Evolutionary conservation across 192 early-diverging fungal species (phyloP), one percentile per base, ranked within the genome.

Genomic region (Coemansia sp.): DNA sequence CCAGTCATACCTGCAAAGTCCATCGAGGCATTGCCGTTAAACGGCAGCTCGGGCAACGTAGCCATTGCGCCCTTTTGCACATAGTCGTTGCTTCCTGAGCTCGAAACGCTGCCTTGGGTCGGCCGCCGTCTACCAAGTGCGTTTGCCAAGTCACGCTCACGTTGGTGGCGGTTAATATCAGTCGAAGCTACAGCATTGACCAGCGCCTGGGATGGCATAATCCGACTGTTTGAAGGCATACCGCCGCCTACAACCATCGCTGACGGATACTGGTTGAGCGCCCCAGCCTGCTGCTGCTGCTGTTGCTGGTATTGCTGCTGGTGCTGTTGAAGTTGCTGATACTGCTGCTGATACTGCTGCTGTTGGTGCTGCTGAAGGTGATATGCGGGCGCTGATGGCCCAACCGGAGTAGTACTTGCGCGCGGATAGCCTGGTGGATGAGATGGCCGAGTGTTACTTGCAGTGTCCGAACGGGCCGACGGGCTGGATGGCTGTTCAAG

Each of bases 161-260:
- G 76, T 59, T 79, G 76, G 19, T 55, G 57, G 15, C 66, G 70
- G 59, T 62, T 59, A 17, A 79, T 66, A 12, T 66, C 76, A 4
- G 69, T 40, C 1, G 75, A 40, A 3, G 75, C 70, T n/a, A 68
- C 75, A 0, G 75, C 70, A 37, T 63, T 72, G 34, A 78, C 67
- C 42, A 72, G 66, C 48, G 63, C 70, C 50, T 52, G 63, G 34
- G 69, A 61, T 11, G 75, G 75, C n/a, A 66, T 36, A 31, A 78
- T 68, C 12, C 76, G 61, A 60, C 68, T 73, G 50, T 53, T 44
- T 17, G 63, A 37, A 1, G 70, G 64, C 76, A 79, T 79, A 3
- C 76, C 76, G 42, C 76, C 76, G 57, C 76, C 76, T 12, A 79
- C 76, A 3, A 73, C 63, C 76, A 79, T 79, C 6, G 76, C 76